Evolutionary conservation across 2,329 filamentous ascomycete genomes (phyloP).

Genomic region (Rutstroemia sp.): DNA sequence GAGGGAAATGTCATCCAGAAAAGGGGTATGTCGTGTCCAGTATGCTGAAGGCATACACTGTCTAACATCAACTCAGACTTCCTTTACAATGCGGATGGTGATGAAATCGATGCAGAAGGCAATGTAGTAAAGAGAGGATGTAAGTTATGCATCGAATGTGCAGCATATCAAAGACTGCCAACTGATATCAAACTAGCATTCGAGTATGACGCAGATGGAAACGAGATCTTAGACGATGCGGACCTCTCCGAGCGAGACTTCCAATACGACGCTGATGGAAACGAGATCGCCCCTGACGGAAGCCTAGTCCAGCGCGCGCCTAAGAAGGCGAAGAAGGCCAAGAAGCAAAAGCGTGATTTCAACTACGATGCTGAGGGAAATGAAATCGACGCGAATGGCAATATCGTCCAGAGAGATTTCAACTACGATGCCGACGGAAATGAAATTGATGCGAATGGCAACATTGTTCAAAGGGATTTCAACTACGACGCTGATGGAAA

Average conservation of each 20-base stretch:
- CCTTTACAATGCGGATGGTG: not conserved
- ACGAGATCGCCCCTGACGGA: constrained; percentile 9
- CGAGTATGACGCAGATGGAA: no score
- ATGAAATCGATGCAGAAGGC: not conserved
- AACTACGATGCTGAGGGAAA: constrained; percentile 12
- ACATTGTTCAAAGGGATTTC: not conserved
- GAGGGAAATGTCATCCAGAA: not conserved
- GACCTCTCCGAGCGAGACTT: no score
- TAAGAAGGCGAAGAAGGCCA: not conserved
- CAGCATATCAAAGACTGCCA: no score
- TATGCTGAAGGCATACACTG: no score
- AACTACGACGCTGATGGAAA: not conserved
- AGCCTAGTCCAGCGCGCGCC: not conserved
- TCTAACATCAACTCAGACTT: no score
- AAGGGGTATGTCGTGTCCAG: not conserved
- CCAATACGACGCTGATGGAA: constrained; percentile 13
- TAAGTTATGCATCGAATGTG: no score
- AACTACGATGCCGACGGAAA: not conserved
- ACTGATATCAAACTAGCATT: no score
- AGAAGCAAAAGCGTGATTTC: not conserved
- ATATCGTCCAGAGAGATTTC: not conserved
- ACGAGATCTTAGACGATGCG: no score
- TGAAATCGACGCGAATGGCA: constrained; percentile 1
- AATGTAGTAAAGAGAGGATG: not conserved
- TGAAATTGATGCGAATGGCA: not conserved